Evolutionary conservation across 169 alveolate genomes (phyloP).

Genomic region (Amoebophrya sp.): DNA sequence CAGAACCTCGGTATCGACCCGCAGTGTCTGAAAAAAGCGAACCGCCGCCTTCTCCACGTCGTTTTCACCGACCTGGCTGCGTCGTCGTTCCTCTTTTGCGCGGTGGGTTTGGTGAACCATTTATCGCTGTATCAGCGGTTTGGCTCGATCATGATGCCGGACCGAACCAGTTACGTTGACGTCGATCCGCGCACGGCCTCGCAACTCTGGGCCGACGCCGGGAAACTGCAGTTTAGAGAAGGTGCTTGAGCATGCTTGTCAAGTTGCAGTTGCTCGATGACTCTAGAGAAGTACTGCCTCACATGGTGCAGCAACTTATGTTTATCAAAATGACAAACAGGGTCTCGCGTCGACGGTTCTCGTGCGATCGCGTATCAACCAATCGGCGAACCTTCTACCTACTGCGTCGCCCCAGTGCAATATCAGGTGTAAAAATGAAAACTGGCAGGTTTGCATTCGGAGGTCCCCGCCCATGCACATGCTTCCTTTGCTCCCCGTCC

Average conservation of each 20-base stretch:
- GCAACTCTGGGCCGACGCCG: slow-evolving; percentile 16
- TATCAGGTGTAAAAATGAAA: too few relatives aligned
- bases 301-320: too few relatives aligned
- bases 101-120: not conserved
- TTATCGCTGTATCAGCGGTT: not conserved
- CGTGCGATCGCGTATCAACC: not conserved
- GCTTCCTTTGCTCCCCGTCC: too few relatives aligned
- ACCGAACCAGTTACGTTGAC: not conserved
- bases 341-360: not conserved
- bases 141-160: not conserved
- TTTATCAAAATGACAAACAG: too few relatives aligned
- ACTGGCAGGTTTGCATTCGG: too few relatives aligned
- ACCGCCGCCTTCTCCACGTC: not conserved
- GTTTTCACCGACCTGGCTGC: not conserved
- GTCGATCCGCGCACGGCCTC: not conserved
- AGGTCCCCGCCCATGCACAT: too few relatives aligned
- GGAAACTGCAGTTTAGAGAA: not conserved
- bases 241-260: too few relatives aligned
- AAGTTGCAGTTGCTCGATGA: too few relatives aligned
- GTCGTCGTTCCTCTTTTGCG: not conserved
- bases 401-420: not conserved
- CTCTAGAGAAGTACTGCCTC: too few relatives aligned
- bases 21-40: not conserved
- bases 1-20: not conserved
- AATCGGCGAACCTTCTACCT: not conserved